Conservation (phyloP, 345 rosid species). For the Carallia brachiata region DNA sequence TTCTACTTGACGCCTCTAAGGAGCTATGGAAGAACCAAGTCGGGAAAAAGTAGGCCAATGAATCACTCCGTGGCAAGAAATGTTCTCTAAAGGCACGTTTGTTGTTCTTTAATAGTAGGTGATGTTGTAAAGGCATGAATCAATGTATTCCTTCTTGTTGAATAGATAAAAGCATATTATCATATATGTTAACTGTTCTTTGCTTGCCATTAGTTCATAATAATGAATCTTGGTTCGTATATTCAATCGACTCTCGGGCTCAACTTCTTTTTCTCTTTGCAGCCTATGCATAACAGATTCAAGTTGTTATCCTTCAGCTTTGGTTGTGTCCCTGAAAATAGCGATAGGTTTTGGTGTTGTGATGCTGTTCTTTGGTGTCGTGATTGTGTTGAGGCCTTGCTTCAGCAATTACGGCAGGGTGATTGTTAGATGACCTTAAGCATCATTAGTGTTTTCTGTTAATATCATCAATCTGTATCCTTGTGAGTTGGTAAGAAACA, state of each 20-base stretch:
- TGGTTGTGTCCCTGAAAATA: neutral
- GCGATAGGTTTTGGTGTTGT: neutral
- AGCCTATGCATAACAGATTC: neutral
- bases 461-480: neutral
- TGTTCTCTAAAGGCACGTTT: conserved; percentile 32
- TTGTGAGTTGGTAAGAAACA: neutral
- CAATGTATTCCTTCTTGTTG: conserved; percentile 27
- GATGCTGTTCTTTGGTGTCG: neutral
- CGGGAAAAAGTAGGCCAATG: conserved; percentile 55
- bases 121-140: conserved; percentile 39
- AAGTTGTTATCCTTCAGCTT: neutral
- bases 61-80: conserved; percentile 30
- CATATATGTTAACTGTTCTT: conserved; percentile 21
- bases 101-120: conserved; percentile 20
- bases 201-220: conserved; percentile 25
- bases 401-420: neutral
- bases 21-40: conserved; percentile 52
- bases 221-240: neutral
- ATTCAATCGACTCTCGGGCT: too few species aligned
- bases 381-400: too few species aligned
- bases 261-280: neutral
- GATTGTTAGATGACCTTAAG: conserved; percentile 1
- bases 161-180: conserved; percentile 34
- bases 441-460: neutral
- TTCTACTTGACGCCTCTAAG: conserved; percentile 72